Evolutionary conservation across 2,329 filamentous ascomycete genomes (phyloP), one percentile per base, ranked within the genome.

Genomic region (Fusarium mexicanum): DNA sequence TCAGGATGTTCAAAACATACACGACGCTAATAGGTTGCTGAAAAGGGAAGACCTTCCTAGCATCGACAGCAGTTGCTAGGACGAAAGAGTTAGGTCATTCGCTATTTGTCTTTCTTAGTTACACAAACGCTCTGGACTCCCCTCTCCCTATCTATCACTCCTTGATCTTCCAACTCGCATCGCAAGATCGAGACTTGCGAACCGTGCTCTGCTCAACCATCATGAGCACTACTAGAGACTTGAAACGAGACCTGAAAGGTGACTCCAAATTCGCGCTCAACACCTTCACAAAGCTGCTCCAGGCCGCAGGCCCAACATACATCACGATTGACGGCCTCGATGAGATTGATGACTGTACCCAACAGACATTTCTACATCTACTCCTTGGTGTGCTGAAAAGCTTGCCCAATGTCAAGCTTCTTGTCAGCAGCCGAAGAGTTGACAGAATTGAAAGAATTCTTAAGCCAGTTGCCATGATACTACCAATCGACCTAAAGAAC

Each of bases 1-100:
- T 5, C 20, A 14, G 7, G 22, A 43, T n/a, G 4, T 33, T 35
- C 4, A 26, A 18, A 37, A 4, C 11, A 22, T 8, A 6, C 14
- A 5, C 10, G 13, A 8, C 6, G 2, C 17, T 26, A 6, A 22
- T 29, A 3, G 0, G 0, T 5, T 22, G 1, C 2, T 20, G 2
- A 16, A 53, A 4, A 54, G 51, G 51, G 6, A 54, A 38, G 10
- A 54, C 51, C 3, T 54, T 26, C 6, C 3, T 54, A 9, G 24
- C 24, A 12, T 54, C 18, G 0, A 54, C n/a, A 17, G 43, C 33
- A 0, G 11, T 60, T 11, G 33, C 31, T 4, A 29, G 35, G 2
- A 3, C 3, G 1, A 60, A 24, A 20, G 14, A 18, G 4, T 47
- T 38, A 2, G 57, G 57, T 5, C 24, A 60, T 38, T 48, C 57